phyloP scores from a whole-genome alignment of 371 early-diverging fungal genomes.

The Mucor circinelloides region DNA sequence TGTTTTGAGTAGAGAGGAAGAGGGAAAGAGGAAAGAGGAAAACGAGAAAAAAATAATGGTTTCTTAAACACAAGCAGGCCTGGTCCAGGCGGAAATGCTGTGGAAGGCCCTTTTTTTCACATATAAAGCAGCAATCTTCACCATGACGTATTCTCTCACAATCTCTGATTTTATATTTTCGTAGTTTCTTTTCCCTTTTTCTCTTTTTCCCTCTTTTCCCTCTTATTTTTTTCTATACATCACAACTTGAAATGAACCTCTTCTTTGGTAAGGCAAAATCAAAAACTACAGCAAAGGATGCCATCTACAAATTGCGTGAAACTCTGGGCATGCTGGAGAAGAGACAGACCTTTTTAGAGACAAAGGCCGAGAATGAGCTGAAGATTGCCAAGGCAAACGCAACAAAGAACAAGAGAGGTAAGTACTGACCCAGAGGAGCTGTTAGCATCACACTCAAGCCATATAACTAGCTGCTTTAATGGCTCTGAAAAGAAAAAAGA shows the following conservation, averaged over 20 bases:
- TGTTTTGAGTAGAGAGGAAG: constrained; percentile 4
- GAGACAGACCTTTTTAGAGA: constrained; percentile 84
- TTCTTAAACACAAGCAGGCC: neutral
- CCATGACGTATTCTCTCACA: constrained; percentile 1
- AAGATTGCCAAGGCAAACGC: constrained; percentile 89
- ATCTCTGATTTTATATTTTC: neutral
- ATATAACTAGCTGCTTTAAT: constrained; percentile 75
- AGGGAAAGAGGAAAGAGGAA: neutral
- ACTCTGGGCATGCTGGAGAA: constrained; percentile 93
- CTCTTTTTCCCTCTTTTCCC: neutral
- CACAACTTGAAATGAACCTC: constrained; percentile 66
- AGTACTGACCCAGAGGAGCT: neutral
- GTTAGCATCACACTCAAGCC: neutral
- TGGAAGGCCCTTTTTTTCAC: neutral
- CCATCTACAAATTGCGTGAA: constrained; percentile 91
- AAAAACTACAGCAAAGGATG: constrained; percentile 90
- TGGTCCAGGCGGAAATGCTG: neutral
- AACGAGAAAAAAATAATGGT: neutral
- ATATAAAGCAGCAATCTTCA: neutral
- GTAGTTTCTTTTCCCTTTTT: constrained; percentile 3
- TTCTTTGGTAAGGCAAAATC: constrained; percentile 82
- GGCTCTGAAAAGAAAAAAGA: constrained; percentile 94
- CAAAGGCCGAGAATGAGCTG: constrained; percentile 87
- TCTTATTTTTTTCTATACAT: neutral
- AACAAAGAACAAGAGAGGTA: constrained; percentile 92